Evolutionary conservation across 2,329 filamentous ascomycete genomes (phyloP), one percentile per base, ranked within the genome.

Genomic region (Phialophora chinensis): DNA sequence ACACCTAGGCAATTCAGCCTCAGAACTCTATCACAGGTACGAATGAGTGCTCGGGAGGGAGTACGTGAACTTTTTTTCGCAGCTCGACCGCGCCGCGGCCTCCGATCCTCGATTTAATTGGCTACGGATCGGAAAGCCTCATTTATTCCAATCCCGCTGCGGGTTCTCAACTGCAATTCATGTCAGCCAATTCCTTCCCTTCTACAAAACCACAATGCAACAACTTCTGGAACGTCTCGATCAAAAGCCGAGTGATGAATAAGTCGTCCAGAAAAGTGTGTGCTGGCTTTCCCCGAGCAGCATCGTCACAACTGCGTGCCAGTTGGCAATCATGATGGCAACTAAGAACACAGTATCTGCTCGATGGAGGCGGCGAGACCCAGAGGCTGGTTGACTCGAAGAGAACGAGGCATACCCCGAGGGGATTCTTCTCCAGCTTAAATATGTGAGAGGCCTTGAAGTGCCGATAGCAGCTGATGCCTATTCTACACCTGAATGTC

Each of bases 61-160:
- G 33, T 35, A 35, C 33, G 33, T 35, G 27, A 59, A 29, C 38
- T 65, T 65, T 63, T 65, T 60, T 60, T 52, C 38, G 25, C 35
- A 65, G 55, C 33, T 65, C 62, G 33, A 65, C 49, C 47, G 27
- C 35, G 54, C 55, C 42, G 44, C 38, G 4, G 35, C 17, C 17
- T 8, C 38, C 17, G 17, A 44, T 20, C 38, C 4, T 8, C 17
- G 17, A 44, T n/a, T 44, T 44, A 3, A 44, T 44, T 44, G 38
- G 38, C 38, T 20, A 44, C 38, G 8, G 17, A n/a, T 8, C 38
- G 17, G 17, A 44, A 10, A 17, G 38, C 17, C n/a, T 44, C 38
- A 4, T 44, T 44, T n/a, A 44, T 7, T 42, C 5, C 38, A 17
- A 10, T 17, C 14, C 17, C 38, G 14, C 38, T 17, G 4, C 35